phyloP scores from a whole-genome alignment of 2,329 filamentous ascomycete genomes.

The Penicillium expansum region DNA sequence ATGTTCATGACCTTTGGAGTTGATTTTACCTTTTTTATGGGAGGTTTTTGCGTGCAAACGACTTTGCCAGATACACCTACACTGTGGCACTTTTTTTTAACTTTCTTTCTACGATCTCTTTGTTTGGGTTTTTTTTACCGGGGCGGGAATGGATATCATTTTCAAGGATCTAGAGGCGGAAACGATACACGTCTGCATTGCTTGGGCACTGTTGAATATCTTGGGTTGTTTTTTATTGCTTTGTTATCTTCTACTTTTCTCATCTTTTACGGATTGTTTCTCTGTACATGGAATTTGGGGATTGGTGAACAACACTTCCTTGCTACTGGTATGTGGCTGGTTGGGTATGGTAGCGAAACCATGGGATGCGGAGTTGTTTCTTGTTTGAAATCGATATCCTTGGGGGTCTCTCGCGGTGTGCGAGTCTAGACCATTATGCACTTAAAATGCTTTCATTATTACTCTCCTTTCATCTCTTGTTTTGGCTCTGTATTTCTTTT shows the following conservation, averaged over 20 bases:
- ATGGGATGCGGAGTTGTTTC: constrained; percentile 41
- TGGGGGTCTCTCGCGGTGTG: constrained; percentile 30
- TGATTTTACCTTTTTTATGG: constrained; percentile 32
- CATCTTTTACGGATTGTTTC: constrained; percentile 21
- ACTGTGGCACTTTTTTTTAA: constrained; percentile 22
- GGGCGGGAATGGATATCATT: constrained; percentile 37
- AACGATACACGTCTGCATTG: constrained; percentile 48
- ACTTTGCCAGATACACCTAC: constrained; percentile 32
- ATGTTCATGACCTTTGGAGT: constrained; percentile 38
- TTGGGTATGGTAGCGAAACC: constrained; percentile 34
- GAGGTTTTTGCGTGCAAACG: constrained; percentile 22
- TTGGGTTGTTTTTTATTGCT: constrained; percentile 31
- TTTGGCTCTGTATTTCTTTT: constrained; percentile 9
- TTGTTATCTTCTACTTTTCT: constrained; percentile 19
- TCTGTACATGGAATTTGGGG: constrained; percentile 37
- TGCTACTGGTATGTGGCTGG: constrained; percentile 32
- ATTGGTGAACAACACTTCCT: constrained; percentile 32
- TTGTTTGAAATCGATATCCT: constrained; percentile 30
- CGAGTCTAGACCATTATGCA: constrained; percentile 34
- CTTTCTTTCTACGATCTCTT: constrained; percentile 27
- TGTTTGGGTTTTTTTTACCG: constrained; percentile 26
- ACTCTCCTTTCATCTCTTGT: constrained; percentile 5
- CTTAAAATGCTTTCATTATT: constrained; percentile 26
- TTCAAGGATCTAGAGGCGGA: constrained; percentile 44
- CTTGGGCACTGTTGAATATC: constrained; percentile 39